Percentiles rank a stretch among this genome's conserved stretches.
phyloP scores from a whole-genome alignment of 345 rosid genomes.

The Citrus reticulata region DNA sequence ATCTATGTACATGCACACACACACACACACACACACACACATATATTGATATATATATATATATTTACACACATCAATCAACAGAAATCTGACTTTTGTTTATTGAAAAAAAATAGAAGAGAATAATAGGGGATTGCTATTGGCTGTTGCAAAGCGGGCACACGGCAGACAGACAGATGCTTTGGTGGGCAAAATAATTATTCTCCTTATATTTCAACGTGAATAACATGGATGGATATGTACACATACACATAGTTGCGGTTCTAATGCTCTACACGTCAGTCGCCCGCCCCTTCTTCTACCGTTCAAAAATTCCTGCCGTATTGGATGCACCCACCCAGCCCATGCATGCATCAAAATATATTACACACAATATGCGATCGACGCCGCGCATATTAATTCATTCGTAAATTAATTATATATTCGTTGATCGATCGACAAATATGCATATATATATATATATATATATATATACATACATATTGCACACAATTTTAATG shows the following conservation, averaged over 20 bases:
- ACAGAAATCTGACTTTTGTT: not conserved
- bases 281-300: not conserved
- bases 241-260: not conserved
- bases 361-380: too few relatives aligned
- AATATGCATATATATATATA: too few relatives aligned
- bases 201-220: conserved; percentile 7
- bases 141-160: too few relatives aligned
- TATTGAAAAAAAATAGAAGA: not conserved
- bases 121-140: not conserved
- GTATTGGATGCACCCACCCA: too few relatives aligned
- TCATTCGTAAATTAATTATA: not conserved
- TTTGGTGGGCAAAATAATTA: not conserved
- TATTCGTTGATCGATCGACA: not conserved
- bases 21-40: too few relatives aligned
- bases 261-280: conserved; percentile 15
- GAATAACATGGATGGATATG: not conserved
- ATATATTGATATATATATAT: too few relatives aligned
- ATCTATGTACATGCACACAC: not conserved
- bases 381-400: too few relatives aligned
- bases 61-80: not conserved
- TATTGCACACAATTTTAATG: not conserved
- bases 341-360: too few relatives aligned
- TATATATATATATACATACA: too few relatives aligned
- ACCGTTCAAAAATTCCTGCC: not conserved
- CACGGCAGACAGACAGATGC: conserved; percentile 2